phyloP scores from a whole-genome alignment of 176 grass and related monocot genomes.

The Carex littledalei region DNA sequence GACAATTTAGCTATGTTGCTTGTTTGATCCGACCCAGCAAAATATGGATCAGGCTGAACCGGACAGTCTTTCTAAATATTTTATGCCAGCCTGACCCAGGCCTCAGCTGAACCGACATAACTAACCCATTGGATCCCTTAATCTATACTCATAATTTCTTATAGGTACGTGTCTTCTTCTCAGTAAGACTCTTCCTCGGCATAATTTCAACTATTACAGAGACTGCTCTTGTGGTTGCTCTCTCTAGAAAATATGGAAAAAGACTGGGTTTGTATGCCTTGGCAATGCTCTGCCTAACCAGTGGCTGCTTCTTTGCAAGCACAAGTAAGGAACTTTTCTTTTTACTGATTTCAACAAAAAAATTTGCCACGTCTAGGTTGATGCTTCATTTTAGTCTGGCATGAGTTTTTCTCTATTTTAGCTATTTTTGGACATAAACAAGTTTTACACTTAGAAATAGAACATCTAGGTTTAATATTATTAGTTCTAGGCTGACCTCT shows the following conservation, averaged over 20 bases:
- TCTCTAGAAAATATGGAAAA: conserved; percentile 93
- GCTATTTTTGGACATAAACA: background rate
- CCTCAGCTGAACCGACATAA: background rate
- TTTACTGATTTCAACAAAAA: background rate
- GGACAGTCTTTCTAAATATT: background rate
- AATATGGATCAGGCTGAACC: background rate
- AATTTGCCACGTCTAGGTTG: background rate
- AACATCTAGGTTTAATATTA: background rate
- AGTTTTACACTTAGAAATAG: background rate
- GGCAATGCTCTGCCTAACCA: conserved; percentile 90
- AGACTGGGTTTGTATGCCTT: conserved; percentile 85
- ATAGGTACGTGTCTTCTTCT: conserved; percentile 81
- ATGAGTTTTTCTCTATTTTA: background rate
- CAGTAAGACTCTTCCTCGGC: conserved; percentile 95
- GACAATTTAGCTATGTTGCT: conserved; percentile 10
- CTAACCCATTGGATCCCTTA: conserved; percentile 4
- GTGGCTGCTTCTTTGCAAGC: conserved; percentile 97
- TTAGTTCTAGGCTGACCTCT: background rate
- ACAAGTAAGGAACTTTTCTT: conserved; percentile 60
- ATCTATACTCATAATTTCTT: conserved; percentile 26
- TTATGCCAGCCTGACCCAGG: background rate
- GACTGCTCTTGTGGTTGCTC: conserved; percentile 73
- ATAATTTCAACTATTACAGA: conserved; percentile 88
- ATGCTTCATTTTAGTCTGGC: background rate
- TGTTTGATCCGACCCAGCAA: background rate